Conservation (phyloP, 2,329 filamentous ascomycete species). For the Talaromyces sp. region DNA sequence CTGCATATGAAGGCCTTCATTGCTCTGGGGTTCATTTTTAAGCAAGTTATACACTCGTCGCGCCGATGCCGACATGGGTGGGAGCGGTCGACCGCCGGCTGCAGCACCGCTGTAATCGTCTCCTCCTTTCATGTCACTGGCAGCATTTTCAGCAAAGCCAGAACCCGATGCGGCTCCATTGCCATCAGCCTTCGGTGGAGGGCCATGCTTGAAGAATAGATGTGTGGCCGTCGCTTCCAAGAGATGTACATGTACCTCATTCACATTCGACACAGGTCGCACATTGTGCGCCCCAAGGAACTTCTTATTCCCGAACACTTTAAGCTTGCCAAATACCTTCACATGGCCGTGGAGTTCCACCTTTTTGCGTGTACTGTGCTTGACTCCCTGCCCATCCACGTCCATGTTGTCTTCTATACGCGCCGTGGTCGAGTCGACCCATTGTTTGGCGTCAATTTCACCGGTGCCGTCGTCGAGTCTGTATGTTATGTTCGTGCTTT, state of each 20-base stretch:
- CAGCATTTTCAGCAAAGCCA: constrained; percentile 29
- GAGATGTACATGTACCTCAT: constrained; percentile 90
- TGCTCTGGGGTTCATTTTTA: constrained; percentile 63
- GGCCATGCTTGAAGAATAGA: constrained; percentile 73
- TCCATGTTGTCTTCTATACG: constrained; percentile 42
- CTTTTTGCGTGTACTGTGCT: constrained; percentile 45
- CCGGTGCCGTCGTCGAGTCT: constrained; percentile 94
- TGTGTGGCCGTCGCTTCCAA: constrained; percentile 88
- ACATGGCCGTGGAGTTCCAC: constrained; percentile 75
- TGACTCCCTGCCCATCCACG: constrained; percentile 41
- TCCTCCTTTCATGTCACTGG: constrained; percentile 47
- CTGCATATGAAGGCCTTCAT: constrained; percentile 80
- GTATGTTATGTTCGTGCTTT: constrained; percentile 88
- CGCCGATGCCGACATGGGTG: constrained; percentile 55
- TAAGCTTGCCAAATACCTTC: constrained; percentile 79
- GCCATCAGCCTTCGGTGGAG: constrained; percentile 38
- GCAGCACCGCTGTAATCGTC: constrained; percentile 36
- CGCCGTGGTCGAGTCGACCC: constrained; percentile 44
- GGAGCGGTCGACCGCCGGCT: constrained; percentile 35
- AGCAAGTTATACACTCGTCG: constrained; percentile 71
- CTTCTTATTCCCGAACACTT: constrained; percentile 77
- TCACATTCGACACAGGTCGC: constrained; percentile 75
- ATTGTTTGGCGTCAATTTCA: constrained; percentile 68
- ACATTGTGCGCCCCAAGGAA: constrained; percentile 79
- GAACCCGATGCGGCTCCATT: constrained; percentile 29